These are phyloP conservation scores for Candida jianshihensis DNA, from an alignment of 805 yeast species.

Conservation along the genomic window DNA sequence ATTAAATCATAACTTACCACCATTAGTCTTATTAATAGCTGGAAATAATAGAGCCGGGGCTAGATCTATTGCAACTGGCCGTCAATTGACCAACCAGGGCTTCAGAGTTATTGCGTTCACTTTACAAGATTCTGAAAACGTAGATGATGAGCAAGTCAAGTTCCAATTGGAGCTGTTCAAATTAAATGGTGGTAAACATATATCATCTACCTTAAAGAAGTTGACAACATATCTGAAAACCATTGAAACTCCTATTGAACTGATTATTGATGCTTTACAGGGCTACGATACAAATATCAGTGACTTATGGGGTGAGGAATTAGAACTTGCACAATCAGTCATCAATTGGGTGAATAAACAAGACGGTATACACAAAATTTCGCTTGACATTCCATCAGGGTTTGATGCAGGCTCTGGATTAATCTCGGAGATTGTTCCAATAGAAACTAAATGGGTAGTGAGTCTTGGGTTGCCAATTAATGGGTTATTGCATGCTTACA, in stretches of 20 bases:
- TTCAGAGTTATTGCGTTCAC: conserved; percentile 47
- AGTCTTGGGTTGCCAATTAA: conserved; percentile 70
- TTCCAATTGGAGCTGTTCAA: conserved; percentile 50
- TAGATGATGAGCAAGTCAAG: conserved; percentile 25
- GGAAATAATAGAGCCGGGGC: conserved; percentile 76
- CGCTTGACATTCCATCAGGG: conserved; percentile 80
- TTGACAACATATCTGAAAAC: conserved; percentile 33
- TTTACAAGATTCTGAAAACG: conserved; percentile 5
- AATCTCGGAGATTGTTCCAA: conserved; percentile 25
- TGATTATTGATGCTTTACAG: conserved; percentile 77
- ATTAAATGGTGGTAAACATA: conserved; percentile 65
- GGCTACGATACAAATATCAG: conserved; percentile 69
- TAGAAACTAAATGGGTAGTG: conserved; percentile 51
- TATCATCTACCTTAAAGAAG: conserved; percentile 25
- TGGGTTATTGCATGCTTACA: conserved; percentile 54
- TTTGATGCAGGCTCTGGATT: conserved; percentile 75
- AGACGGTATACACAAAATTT: conserved; percentile 40
- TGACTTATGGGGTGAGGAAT: conserved; percentile 41
- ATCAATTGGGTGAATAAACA: conserved; percentile 60
- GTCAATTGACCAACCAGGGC: conserved; percentile 71
- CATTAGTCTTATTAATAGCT: conserved; percentile 60
- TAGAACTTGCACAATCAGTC: conserved; percentile 33
- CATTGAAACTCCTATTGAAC: conserved; percentile 68
- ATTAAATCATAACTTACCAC: conserved; percentile 73
- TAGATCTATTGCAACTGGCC: conserved; percentile 70